phyloP scores from a whole-genome alignment of 2,329 filamentous ascomycete genomes.

The Cryphonectria carpinicola region DNA sequence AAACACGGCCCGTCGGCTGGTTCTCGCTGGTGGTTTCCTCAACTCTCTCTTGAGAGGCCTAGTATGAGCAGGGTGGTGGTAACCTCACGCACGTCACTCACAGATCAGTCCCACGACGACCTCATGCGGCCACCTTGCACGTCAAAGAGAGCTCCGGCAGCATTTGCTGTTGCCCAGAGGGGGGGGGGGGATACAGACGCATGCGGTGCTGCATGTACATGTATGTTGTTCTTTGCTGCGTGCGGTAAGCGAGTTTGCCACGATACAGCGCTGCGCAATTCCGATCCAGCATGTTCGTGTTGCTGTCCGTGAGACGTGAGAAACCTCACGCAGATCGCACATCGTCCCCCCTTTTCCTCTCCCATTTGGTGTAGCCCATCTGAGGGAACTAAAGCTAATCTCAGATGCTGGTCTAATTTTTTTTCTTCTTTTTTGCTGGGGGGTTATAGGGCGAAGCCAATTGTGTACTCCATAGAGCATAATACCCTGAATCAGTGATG shows the following conservation, averaged over 20 bases:
- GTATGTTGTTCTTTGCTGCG: constrained; percentile 13
- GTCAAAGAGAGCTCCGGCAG: constrained; percentile 18
- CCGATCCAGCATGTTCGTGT: constrained; percentile 20
- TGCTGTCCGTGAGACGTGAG: constrained; percentile 10
- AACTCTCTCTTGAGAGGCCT: background rate
- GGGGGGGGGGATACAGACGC: constrained; percentile 1
- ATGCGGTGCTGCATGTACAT: constrained; percentile 8
- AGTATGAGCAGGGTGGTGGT: background rate
- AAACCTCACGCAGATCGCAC: background rate
- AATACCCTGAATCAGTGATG: constrained; percentile 11
- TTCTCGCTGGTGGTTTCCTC: background rate
- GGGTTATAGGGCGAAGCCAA: constrained; percentile 10
- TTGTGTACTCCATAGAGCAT: background rate
- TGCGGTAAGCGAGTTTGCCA: constrained; percentile 25
- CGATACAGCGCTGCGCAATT: constrained; percentile 22
- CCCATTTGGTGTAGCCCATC: background rate
- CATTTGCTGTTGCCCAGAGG: constrained; percentile 6
- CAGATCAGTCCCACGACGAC: constrained; percentile 19
- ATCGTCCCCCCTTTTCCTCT: background rate
- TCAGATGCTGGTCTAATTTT: constrained; percentile 3
- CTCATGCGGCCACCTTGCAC: constrained; percentile 21
- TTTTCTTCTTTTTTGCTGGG: background rate
- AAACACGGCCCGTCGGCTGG: background rate
- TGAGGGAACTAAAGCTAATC: constrained; percentile 36
- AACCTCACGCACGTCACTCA: background rate